Evolutionary conservation across 2,329 filamentous ascomycete species (phyloP).

Genomic region (Leptoxyphium fumago): DNA sequence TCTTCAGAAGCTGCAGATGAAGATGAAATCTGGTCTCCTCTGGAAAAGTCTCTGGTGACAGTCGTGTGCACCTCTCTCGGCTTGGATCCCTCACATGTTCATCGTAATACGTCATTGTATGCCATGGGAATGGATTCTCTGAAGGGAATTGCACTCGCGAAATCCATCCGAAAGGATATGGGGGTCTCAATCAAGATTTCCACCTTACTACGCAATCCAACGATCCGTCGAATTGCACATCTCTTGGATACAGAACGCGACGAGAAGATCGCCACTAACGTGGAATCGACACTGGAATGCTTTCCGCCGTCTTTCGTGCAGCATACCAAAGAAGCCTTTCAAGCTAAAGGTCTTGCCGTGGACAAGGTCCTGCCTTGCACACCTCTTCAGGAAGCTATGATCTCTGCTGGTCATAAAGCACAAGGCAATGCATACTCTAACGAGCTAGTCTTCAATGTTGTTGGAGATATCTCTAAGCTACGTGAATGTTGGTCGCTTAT

Average conservation of each 20-base stretch:
- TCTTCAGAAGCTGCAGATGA: constrained; percentile 18
- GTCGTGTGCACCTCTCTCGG: not conserved
- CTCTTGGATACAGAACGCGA: not conserved
- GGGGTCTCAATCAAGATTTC: constrained; percentile 48
- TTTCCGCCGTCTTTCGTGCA: constrained; percentile 1
- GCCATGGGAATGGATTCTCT: constrained; percentile 74
- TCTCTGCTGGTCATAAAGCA: constrained; percentile 40
- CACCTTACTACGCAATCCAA: constrained; percentile 52
- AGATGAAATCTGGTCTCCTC: constrained; percentile 33
- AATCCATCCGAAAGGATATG: constrained; percentile 35
- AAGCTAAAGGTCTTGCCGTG: constrained; percentile 23
- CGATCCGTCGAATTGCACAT: constrained; percentile 44
- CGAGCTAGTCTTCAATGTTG: constrained; percentile 49
- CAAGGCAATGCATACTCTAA: constrained; percentile 53
- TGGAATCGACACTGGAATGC: not conserved
- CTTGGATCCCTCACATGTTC: constrained; percentile 3
- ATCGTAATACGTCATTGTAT: constrained; percentile 56
- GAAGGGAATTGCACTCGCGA: constrained; percentile 58
- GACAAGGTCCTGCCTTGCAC: constrained; percentile 62
- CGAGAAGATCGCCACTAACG: constrained; percentile 3
- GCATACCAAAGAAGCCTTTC: constrained; percentile 21
- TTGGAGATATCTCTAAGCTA: constrained; percentile 36
- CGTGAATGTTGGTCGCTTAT: constrained; percentile 47
- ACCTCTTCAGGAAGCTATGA: constrained; percentile 77
- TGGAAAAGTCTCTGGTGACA: constrained; percentile 29